Base-by-base conservation (phyloP, 2,329 filamentous ascomycete genomes). In the Alternaria burnsii region DNA sequence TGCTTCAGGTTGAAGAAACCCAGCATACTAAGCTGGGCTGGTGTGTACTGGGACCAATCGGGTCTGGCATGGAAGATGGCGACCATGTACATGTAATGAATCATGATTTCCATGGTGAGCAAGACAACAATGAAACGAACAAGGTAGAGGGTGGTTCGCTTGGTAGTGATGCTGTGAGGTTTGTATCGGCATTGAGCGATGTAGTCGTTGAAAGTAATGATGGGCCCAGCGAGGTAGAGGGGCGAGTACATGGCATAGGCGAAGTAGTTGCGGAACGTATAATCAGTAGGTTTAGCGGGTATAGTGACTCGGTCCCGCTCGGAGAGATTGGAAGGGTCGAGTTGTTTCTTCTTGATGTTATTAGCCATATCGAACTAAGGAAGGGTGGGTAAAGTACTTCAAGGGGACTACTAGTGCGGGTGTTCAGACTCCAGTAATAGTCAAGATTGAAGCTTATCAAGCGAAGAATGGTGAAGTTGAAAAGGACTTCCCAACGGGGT, bases 141-240 rank as follows among this genome's bases (percentile, higher is more conserved):
- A 22, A 84, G 93, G 74, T 99, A 99, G 46, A 92, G 88, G 30
- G 90, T 76, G 1, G 91, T 97, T 55, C 94, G 91, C 3, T 82
- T 79, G 4, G 78, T 79, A 67, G 89, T 91, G 71, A 95, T 89
- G 58, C 87, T 93, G 11, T 89, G 85, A 0, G 92, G 81, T 12
- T 85, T 86, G 79, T 94, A 91, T 67, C 92, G 90, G 62, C 86
- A 84, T 77, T 99, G 95, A 0, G 92, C 91, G 64, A 98, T 89
- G 82, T 95, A 99, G 82, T 99, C 96, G 80, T 99, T 99, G 83
- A 98, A 99, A 12, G 94, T 98, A 62, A 99, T 78, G 72, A 99
- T 97, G 1, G 95, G 95, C 0, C 95, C 95, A 0, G 94, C 88
- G 32, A 99, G 86, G 78, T 98, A 99, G 1, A 99, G 86, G 0